Evolutionary conservation across 139 green algal genomes (phyloP).

Genomic region (Choricystis sp.): DNA sequence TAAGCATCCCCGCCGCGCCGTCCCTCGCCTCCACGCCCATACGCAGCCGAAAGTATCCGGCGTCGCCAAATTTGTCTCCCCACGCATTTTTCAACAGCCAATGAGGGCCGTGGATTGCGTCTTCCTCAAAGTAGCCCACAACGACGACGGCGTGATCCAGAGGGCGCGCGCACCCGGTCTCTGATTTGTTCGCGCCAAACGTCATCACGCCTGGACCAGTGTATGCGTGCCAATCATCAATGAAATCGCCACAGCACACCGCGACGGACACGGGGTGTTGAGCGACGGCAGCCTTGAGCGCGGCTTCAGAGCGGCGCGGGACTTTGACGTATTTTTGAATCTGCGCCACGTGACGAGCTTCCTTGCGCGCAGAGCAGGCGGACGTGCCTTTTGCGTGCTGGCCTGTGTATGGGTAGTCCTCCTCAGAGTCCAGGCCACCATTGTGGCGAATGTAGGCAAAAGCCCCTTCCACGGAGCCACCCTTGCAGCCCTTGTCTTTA

Average conservation of each 20-base stretch:
- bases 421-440: conserved; percentile 6
- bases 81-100: conserved; percentile 30
- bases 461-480: conserved; percentile 7
- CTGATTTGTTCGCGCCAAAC: conserved; percentile 1
- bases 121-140: conserved; percentile 13
- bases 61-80: conserved; percentile 16
- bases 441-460: conserved; percentile 1
- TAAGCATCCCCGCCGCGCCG: neutral
- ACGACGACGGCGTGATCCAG: conserved; percentile 19
- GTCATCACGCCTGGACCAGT: conserved; percentile 1
- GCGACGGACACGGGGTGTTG: conserved; percentile 7
- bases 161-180: conserved; percentile 6
- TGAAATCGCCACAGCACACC: conserved; percentile 11
- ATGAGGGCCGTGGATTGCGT: conserved; percentile 11
- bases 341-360: too few species aligned
- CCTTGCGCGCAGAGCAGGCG: too few species aligned
- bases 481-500: neutral
- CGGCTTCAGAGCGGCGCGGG: conserved; percentile 7
- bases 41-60: conserved; percentile 10
- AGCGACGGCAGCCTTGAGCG: conserved; percentile 9
- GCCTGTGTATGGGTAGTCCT: conserved; percentile 5
- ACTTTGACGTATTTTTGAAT: conserved; percentile 5
- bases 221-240: conserved; percentile 6
- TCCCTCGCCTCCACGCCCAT: neutral
- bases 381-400: neutral